Base-by-base conservation (phyloP, 2,329 filamentous ascomycete genomes). In the Aplosporella prunicola region DNA sequence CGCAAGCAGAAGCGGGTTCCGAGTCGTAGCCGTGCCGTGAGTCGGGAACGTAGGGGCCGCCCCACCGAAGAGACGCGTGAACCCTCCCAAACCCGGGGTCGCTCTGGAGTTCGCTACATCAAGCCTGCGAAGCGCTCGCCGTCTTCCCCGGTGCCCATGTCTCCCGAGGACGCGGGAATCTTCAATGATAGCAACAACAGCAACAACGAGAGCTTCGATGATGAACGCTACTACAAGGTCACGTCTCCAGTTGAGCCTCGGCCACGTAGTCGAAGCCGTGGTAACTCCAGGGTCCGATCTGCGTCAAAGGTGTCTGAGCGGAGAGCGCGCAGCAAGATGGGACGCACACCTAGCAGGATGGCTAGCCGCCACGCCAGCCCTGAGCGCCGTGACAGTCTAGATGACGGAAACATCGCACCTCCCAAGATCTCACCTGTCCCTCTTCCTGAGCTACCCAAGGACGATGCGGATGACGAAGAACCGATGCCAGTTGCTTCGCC, bases 121-220 rank as follows among this genome's bases (percentile, higher is more conserved):
- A 81, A 78, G 52, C 76, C 82, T 13, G 75, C 78, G 9, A 93
- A 94, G 61, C 73, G 83, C 15, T 95, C 89, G 1, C 89, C 89
- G 1, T 93, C 86, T 2, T 95, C 89, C 0, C 89, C 89, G 0
- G 73, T 94, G 2, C 86, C 88, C 3, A 95, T 95, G 88, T 93
- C 88, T 3, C 87, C 87, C 0, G 85, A 94, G 49, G 87, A 95
- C 50, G 61, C 66, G 13, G 62, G 60, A 3, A 51, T 65, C 9
- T 55, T 55, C 56, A 84, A 42, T 52, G n/a, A n/a, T n/a, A 61
- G 33, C 18, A 52, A 55, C 29, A 46, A 44, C 10, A 53, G 56
- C 5, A 65, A 61, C 42, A 56, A 63, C 6, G 70, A 69, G 9
- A 63, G 57, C 15, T 64, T 63, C 20, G 62, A 70, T 15, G 66